phyloP scores from a whole-genome alignment of 768 basidiomycete genomes.

The Pleurotus citrinopileatus region DNA sequence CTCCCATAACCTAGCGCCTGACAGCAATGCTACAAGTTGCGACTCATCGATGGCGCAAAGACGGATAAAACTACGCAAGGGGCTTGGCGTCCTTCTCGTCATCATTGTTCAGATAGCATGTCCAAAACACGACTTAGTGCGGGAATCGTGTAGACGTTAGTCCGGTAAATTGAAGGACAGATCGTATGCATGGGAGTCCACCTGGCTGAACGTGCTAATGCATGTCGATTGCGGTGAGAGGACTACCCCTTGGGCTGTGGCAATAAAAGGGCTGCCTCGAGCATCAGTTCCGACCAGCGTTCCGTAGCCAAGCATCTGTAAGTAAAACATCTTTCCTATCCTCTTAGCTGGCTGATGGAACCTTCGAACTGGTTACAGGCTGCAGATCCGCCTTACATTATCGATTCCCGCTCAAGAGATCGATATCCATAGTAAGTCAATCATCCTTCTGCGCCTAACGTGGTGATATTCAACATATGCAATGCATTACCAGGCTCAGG shows the following conservation, averaged over 20 bases:
- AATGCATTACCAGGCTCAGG: neutral
- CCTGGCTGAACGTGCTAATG: neutral
- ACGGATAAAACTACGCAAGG: neutral
- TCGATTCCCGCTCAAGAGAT: constrained; percentile 8
- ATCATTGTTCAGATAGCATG: neutral
- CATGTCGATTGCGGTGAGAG: neutral
- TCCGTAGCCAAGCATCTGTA: constrained; percentile 5
- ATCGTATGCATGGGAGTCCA: neutral
- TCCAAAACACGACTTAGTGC: neutral
- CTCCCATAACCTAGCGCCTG: neutral
- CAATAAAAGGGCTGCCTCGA: neutral
- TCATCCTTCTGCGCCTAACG: neutral
- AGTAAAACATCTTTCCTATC: neutral
- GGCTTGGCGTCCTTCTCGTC: neutral
- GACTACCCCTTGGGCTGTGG: neutral
- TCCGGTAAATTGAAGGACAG: neutral
- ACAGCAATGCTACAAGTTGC: neutral
- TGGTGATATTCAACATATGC: neutral
- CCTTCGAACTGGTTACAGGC: neutral
- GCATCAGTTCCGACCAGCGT: neutral
- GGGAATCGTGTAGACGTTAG: neutral
- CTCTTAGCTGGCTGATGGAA: neutral
- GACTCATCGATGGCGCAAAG: neutral
- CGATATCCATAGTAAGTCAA: constrained; percentile 6
- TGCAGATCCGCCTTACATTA: constrained; percentile 2